These are phyloP conservation scores for Actinomucor elegans DNA, from an alignment of 371 early-diverging fungal species.

Conservation along the genomic window DNA sequence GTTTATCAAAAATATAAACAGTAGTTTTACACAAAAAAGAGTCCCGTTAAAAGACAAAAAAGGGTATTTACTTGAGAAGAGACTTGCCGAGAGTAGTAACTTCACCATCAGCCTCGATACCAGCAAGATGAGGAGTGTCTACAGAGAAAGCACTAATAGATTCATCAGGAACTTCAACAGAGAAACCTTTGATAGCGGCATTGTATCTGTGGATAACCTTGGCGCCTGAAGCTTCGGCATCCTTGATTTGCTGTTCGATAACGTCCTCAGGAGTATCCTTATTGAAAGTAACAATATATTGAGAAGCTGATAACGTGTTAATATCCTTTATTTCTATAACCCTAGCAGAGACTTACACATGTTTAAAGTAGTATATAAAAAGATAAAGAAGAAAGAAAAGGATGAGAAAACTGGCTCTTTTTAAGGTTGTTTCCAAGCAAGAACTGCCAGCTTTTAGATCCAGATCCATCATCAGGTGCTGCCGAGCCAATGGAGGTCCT, in stretches of 20 bases:
- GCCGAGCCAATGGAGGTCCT: conserved; percentile 6
- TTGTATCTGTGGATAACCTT: conserved; percentile 40
- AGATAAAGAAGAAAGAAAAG: conserved; percentile 1
- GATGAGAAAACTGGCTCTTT: not conserved
- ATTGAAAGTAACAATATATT: conserved; percentile 48
- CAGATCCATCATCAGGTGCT: conserved; percentile 10
- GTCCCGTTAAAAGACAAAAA: too few species aligned
- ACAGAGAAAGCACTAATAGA: conserved; percentile 30
- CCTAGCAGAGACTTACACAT: conserved; percentile 3
- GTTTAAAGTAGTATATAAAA: not conserved
- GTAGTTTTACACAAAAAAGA: too few species aligned
- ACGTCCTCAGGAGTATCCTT: conserved; percentile 41
- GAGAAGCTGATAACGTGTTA: conserved; percentile 19
- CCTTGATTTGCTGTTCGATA: conserved; percentile 38
- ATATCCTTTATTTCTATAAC: not conserved
- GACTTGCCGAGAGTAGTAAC: conserved; percentile 47
- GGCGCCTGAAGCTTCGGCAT: conserved; percentile 39
- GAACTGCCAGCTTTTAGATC: not conserved
- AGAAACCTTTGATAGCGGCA: conserved; percentile 42
- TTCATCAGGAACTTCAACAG: conserved; percentile 51
- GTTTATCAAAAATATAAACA: too few species aligned
- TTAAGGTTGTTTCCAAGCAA: conserved; percentile 7
- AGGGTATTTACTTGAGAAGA: conserved; percentile 1
- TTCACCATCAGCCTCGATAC: conserved; percentile 56
- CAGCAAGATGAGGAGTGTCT: conserved; percentile 29